Percentiles rank a stretch among this genome's conserved stretches.
Conservation (phyloP, 257 asterid species). For the Nicotiana otophora region DNA sequence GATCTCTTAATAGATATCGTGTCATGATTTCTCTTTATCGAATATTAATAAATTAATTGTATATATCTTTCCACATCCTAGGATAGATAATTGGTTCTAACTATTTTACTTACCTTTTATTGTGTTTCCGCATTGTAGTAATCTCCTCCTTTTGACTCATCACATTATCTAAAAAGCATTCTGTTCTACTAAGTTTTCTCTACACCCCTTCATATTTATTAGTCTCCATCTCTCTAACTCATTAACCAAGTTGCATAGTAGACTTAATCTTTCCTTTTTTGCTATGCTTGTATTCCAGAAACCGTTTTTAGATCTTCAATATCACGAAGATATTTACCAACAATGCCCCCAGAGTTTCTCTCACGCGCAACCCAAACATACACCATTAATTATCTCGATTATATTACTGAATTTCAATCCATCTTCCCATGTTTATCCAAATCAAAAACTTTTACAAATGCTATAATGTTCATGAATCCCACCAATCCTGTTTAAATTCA, state of each 20-base stretch:
- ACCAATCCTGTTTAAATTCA: conserved; percentile 35
- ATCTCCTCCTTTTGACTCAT: conserved; percentile 13
- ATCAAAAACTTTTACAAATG: conserved; percentile 38
- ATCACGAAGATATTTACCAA: conserved; percentile 48
- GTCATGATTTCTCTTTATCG: too few species aligned
- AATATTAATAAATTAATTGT: too few species aligned
- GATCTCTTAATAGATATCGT: too few species aligned
- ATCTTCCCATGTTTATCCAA: conserved; percentile 31
- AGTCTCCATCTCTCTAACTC: conserved; percentile 33
- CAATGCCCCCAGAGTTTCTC: conserved; percentile 29
- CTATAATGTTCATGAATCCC: conserved; percentile 34
- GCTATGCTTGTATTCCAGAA: conserved; percentile 38
- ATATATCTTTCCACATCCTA: too few species aligned
- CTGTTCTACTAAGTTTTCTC: too few species aligned
- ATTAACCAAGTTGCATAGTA: conserved; percentile 32
- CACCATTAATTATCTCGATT: neutral
- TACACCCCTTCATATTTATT: too few species aligned
- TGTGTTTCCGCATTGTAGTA: too few species aligned
- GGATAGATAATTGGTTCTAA: too few species aligned
- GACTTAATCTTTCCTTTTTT: conserved; percentile 38
- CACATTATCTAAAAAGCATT: conserved; percentile 6
- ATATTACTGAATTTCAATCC: conserved; percentile 13
- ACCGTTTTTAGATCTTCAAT: conserved; percentile 60
- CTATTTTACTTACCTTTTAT: too few species aligned
- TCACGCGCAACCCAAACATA: conserved; percentile 52